These are phyloP conservation scores for Colletotrichum sp. DNA, from an alignment of 2,329 filamentous ascomycete genomes.

Conservation along the genomic window DNA sequence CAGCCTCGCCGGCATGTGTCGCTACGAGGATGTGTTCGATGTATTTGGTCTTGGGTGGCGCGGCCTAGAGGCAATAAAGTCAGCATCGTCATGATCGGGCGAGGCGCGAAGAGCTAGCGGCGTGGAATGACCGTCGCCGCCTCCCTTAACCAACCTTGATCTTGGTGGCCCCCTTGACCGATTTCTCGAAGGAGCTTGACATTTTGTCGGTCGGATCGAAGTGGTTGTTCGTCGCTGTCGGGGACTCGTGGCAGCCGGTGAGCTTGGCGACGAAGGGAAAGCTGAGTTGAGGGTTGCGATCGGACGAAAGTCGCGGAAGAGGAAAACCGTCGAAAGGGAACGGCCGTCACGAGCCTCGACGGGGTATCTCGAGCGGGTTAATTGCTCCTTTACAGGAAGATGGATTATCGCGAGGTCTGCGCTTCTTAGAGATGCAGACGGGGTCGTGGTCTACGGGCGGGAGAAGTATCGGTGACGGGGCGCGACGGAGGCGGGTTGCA, in stretches of 20 bases:
- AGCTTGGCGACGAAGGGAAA: conserved; percentile 21
- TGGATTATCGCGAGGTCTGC: background rate
- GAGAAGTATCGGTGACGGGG: conserved; percentile 11
- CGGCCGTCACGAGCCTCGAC: conserved; percentile 16
- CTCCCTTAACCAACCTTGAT: conserved; percentile 71
- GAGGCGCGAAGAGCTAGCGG: background rate
- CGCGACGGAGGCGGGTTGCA: background rate
- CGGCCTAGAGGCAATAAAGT: conserved; percentile 37
- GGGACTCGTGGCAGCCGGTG: conserved; percentile 15
- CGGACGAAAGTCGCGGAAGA: conserved; percentile 13
- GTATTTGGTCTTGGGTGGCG: conserved; percentile 98
- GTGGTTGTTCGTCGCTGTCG: background rate
- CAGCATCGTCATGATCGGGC: conserved; percentile 18
- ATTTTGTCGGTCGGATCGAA: conserved; percentile 46
- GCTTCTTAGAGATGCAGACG: background rate
- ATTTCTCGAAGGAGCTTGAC: conserved; percentile 96
- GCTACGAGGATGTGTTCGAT: conserved; percentile 97
- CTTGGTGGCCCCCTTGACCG: conserved; percentile 98
- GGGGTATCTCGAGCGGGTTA: background rate
- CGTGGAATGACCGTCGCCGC: background rate
- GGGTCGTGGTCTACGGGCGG: background rate
- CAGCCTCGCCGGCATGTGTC: conserved; percentile 92
- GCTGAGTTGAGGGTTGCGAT: conserved; percentile 3
- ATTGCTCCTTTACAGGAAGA: background rate
- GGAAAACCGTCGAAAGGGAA: background rate